Evolutionary conservation across 169 alveolate species (phyloP).

Genomic region (Plasmodium sp.): DNA sequence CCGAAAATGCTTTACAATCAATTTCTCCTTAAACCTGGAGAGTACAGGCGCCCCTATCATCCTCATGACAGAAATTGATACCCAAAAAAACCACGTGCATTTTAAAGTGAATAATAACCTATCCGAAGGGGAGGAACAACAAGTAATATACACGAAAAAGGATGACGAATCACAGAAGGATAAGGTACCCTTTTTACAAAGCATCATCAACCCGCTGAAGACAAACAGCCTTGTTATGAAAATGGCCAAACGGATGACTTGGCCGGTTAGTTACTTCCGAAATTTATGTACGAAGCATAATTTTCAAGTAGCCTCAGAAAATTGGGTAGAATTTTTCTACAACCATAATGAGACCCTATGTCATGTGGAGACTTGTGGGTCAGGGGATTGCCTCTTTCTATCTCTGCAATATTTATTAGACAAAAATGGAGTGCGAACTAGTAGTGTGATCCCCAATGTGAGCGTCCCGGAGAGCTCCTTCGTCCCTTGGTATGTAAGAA

Average conservation of each 20-base stretch:
- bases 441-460: not conserved
- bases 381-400: slow-evolving; percentile 45
- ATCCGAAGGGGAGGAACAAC: not conserved
- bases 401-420: slow-evolving; percentile 17
- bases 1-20: not conserved
- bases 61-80: not conserved
- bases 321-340: slow-evolving; percentile 47
- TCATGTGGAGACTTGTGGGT: slow-evolving; percentile 25
- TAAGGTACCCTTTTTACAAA: not conserved
- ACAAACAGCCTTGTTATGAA: not conserved
- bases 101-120: not conserved
- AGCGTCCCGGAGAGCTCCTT: slow-evolving; percentile 7
- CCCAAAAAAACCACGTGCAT: not conserved
- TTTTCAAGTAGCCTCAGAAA: slow-evolving; percentile 14
- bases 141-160: not conserved
- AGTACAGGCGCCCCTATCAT: not conserved
- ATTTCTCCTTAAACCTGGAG: not conserved
- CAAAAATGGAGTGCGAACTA: slow-evolving; percentile 1
- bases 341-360: slow-evolving; percentile 58
- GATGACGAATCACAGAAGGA: not conserved
- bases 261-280: not conserved
- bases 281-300: slow-evolving; percentile 32
- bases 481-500: slow-evolving; percentile 30
- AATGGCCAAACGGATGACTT: not conserved
- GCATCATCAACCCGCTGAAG: not conserved